Evolutionary conservation across 805 yeast genomes (phyloP), one percentile per base, ranked within the genome.

Genomic region (Saccharomycopsis vini): DNA sequence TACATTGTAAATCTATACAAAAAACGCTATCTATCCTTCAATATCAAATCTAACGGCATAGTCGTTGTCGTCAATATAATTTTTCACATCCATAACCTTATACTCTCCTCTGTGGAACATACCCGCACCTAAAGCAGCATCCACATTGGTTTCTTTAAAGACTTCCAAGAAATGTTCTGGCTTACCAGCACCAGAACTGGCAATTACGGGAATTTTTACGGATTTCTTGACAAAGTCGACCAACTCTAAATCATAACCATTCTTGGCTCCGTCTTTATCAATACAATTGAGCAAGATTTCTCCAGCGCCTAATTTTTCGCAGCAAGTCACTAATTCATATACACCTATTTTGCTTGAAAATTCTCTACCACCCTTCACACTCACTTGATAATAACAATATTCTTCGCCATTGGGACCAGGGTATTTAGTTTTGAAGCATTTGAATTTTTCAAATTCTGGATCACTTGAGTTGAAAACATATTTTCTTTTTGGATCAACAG

Each of bases 91-190:
- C 40, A 73, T 71, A 15, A 92, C 97, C 10, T 86, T 79, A 62
- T 82, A 92, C 56, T 90, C 97, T 19, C 85, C 89, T 59, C 98
- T 73, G 67, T 92, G 99, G 70, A 92, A 92, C 81, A 92, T 82
- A 36, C 99, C 99, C 3, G 99, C 99, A 31, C 98, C 99, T 33
- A 92, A 71, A 15, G 98, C 97, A 35, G 99, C 99, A 64, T 92
- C 98, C 1, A 92, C 81, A 4, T 73, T 69, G 13, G 97, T 88
- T 36, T 80, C 69, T 37, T 68, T 70, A 57, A 92, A 92, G 2
- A 86, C 99, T 51, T 92, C 87, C 50, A 76, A 77, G 60, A 92
- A 92, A 64, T 92, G 97, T 40, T 69, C 73, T 1, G 99, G 98
- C 19, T 67, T 75, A 41, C 99, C 99, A 4, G 99, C 99, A 44